Conservation (phyloP, 2,329 filamentous ascomycete species). For the Cytospora mali region DNA sequence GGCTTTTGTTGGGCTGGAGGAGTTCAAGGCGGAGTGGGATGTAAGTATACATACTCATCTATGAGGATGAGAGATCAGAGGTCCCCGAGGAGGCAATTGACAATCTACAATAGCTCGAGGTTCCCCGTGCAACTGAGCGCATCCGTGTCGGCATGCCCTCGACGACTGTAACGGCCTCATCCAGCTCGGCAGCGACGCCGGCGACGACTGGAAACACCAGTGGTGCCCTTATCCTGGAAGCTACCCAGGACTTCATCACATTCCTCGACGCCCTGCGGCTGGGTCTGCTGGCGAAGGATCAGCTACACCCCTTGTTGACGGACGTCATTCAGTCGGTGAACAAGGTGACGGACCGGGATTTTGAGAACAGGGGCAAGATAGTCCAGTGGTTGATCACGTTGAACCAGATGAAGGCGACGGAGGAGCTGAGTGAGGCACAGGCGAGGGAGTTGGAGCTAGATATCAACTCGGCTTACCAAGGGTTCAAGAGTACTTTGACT, state of each 20-base stretch:
- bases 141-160: slow-evolving; percentile 91
- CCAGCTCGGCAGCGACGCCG: slow-evolving; percentile 46
- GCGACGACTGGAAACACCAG: slow-evolving; percentile 51
- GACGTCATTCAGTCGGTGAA: slow-evolving; percentile 98
- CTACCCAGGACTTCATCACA: slow-evolving; percentile 98
- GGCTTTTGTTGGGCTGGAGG: slow-evolving; percentile 85
- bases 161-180: slow-evolving; percentile 66
- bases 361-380: slow-evolving; percentile 94
- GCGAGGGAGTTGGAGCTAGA: slow-evolving; percentile 88
- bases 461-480: slow-evolving; percentile 91
- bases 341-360: slow-evolving; percentile 92
- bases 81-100: neutral
- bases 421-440: slow-evolving; percentile 85
- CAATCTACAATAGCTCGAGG: slow-evolving; percentile 73
- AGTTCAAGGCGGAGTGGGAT: slow-evolving; percentile 90
- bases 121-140: slow-evolving; percentile 89
- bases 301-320: slow-evolving; percentile 89
- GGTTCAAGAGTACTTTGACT: slow-evolving; percentile 82
- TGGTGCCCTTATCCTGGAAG: slow-evolving; percentile 76
- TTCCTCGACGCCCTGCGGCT: slow-evolving; percentile 94
- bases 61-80: neutral
- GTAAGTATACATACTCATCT: slow-evolving; percentile 54
- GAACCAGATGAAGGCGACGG: slow-evolving; percentile 96
- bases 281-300: slow-evolving; percentile 90
- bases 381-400: slow-evolving; percentile 97